These are phyloP conservation scores for Phycomyces nitens DNA, from an alignment of 192 early-diverging fungal species.

Conservation along the genomic window DNA sequence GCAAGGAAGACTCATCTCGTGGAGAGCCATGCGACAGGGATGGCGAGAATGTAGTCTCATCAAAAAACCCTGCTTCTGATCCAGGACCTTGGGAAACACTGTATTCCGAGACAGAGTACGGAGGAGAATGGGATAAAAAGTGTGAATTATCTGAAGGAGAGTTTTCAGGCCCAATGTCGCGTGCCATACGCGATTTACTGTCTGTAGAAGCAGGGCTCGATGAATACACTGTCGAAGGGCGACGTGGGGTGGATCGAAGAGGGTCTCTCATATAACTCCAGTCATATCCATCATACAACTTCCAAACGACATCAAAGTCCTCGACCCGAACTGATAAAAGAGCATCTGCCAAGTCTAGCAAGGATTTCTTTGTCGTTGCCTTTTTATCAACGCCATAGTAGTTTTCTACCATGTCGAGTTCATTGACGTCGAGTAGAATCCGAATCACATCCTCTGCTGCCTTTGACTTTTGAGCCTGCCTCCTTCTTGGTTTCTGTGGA, in stretches of 20 bases:
- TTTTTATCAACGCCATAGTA: slow-evolving; percentile 43
- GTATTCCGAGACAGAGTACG: neutral
- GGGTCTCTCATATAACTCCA: slow-evolving; percentile 45
- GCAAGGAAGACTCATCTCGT: neutral
- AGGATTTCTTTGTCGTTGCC: slow-evolving; percentile 20
- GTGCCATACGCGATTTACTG: neutral
- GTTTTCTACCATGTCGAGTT: slow-evolving; percentile 41
- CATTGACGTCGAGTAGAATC: slow-evolving; percentile 23
- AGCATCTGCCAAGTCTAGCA: slow-evolving; percentile 27
- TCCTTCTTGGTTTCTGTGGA: slow-evolving; percentile 24
- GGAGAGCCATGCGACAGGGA: neutral
- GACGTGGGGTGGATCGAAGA: neutral
- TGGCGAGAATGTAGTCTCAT: neutral
- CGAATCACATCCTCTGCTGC: slow-evolving; percentile 41
- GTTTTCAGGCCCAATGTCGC: neutral
- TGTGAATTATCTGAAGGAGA: neutral
- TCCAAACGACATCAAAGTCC: slow-evolving; percentile 60
- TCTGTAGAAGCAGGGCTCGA: neutral
- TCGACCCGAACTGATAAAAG: slow-evolving; percentile 48
- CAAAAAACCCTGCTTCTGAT: neutral
- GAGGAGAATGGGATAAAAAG: neutral
- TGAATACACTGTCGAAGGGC: neutral
- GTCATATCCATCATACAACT: slow-evolving; percentile 67
- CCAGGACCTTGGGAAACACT: slow-evolving; percentile 25
- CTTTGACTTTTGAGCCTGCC: slow-evolving; percentile 3